Evolutionary conservation across 768 basidiomycete genomes (phyloP), one percentile per base, ranked within the genome.

Genomic region (Suillus americanus): DNA sequence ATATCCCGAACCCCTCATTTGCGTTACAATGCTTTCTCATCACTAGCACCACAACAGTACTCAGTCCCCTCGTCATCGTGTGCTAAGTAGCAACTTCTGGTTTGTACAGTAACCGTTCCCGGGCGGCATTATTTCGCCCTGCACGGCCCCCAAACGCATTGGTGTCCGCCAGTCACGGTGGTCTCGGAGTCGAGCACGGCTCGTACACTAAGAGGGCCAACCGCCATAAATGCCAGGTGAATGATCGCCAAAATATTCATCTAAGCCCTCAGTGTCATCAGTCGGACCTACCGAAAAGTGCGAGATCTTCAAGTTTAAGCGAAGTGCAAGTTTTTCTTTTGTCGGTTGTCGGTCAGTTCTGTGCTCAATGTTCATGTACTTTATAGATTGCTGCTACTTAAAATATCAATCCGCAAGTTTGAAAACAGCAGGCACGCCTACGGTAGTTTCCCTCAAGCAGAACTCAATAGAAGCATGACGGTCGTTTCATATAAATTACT

Each of bases 101-200:
- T 12, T 0, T 0, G 0, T 2, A 20, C 25, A 38, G 12, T 33
- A 20, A 1, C 20, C 20, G 56, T 18, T 18, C 57, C 3, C 20
- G 45, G 35, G 45, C 51, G 55, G 8, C 23, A 33, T 5, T 33
- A 4, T 33, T 33, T 6, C 6, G 33, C 13, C 16, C 66, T 59
- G 20, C 63, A 66, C 35, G 41, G 43, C 12, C 7, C 14, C 63
- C 67, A 66, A 43, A 62, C 16, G 38, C 57, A 69, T 13, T 30
- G 38, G 1, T 14, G 57, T 23, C 2, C 30, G 30, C 5, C 2
- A 30, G 28, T 43, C 23, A 25, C 3, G 28, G 12, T 6, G 25
- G 43, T 40, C 37, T 2, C 16, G 16, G 16, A 12, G 23, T 18
- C 23, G 23, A 12, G 25, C 5, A 7, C 30, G 18, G 25, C 57